A percentile compares a stretch with the other conserved stretches of the same genome.
These are phyloP conservation scores for Coprinopsis marcescibilis DNA, from an alignment of 768 basidiomycete genomes.

Conservation along the genomic window DNA sequence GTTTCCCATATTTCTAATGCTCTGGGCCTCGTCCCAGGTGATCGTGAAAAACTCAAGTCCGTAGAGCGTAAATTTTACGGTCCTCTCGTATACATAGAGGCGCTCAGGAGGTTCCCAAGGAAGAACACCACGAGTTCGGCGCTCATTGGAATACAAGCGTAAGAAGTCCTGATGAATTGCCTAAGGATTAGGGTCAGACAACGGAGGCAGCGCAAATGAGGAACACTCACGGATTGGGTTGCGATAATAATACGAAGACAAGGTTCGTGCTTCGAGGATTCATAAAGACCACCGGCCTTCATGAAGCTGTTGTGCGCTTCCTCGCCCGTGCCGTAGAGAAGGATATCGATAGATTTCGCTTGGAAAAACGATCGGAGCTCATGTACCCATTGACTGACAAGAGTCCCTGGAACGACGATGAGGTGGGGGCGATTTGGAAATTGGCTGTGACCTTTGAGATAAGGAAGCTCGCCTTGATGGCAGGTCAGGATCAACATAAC, in stretches of 20 bases:
- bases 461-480: constrained; percentile 10
- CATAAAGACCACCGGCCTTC: constrained; percentile 12
- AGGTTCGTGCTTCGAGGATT: constrained; percentile 8
- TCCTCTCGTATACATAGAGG: neutral
- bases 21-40: constrained; percentile 8
- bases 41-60: constrained; percentile 1
- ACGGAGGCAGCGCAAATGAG: neutral
- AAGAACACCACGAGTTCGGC: neutral
- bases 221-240: constrained; percentile 20
- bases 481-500: neutral
- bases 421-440: constrained; percentile 17
- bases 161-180: constrained; percentile 14
- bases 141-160: neutral
- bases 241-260: constrained; percentile 18
- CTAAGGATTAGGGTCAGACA: constrained; percentile 8
- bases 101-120: constrained; percentile 17
- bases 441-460: constrained; percentile 3
- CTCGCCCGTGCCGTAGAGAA: constrained; percentile 17
- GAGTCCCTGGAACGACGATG: constrained; percentile 20
- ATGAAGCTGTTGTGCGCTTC: constrained; percentile 15
- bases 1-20: neutral
- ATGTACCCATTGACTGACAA: constrained; percentile 19
- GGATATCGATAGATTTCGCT: constrained; percentile 17
- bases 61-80: neutral
- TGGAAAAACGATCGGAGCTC: constrained; percentile 16